Conservation (phyloP, 2,329 filamentous ascomycete species). For the Colletotrichum zoysiae region DNA sequence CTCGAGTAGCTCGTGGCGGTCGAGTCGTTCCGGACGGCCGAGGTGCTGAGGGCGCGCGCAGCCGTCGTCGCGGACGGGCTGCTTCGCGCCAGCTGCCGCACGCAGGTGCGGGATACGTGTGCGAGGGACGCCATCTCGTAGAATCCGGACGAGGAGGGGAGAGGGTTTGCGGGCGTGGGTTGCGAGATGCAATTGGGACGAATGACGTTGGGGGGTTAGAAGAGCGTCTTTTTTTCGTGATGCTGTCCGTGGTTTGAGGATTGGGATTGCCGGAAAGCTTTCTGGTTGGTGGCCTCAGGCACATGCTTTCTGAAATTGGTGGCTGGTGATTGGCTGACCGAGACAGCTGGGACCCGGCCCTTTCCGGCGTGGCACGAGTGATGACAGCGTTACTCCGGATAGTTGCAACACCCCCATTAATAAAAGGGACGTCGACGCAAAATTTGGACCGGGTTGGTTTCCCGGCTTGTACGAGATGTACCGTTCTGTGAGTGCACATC, state of each 20-base stretch:
- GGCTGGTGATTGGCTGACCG: constrained; percentile 58
- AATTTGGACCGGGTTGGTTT: not conserved
- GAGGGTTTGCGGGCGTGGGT: constrained; percentile 33
- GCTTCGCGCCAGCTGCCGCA: constrained; percentile 67
- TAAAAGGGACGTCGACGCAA: not conserved
- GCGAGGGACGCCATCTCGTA: constrained; percentile 76
- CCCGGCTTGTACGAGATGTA: not conserved
- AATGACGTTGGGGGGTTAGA: constrained; percentile 39
- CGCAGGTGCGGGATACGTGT: constrained; percentile 75
- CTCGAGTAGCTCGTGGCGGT: constrained; percentile 65
- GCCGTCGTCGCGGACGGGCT: constrained; percentile 53
- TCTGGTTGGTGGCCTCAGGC: constrained; percentile 41
- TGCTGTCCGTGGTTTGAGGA: constrained; percentile 46
- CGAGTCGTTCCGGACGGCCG: constrained; percentile 61
- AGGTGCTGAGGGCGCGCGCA: constrained; percentile 69
- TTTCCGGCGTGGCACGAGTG: constrained; percentile 41
- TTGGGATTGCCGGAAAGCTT: constrained; percentile 49
- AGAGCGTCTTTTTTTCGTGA: constrained; percentile 45
- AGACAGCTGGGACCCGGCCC: constrained; percentile 39
- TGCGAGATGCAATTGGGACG: constrained; percentile 43
- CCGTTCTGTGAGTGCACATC: too few relatives aligned
- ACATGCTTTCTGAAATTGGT: constrained; percentile 60
- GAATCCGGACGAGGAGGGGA: constrained; percentile 39
- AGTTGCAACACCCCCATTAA: constrained; percentile 33
- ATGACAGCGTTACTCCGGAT: constrained; percentile 19